phyloP scores from a whole-genome alignment of 352 stramenopile species.

The Phytophthora macrochlamydospora region DNA sequence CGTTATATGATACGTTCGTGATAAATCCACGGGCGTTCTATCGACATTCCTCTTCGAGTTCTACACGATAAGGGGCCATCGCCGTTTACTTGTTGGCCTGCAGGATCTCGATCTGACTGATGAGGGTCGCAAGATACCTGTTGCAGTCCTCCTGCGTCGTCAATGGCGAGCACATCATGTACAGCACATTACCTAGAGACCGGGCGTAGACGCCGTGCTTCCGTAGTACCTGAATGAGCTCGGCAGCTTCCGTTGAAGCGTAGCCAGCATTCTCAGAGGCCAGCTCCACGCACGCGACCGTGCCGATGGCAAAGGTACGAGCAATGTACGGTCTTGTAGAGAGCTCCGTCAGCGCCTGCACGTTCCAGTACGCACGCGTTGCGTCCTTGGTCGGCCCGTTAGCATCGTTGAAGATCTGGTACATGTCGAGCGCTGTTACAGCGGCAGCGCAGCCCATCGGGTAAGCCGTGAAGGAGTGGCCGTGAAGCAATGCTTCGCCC shows the following conservation, averaged over 20 bases:
- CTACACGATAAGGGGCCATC: neutral
- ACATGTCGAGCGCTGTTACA: slow-evolving; percentile 90
- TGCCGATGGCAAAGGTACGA: slow-evolving; percentile 79
- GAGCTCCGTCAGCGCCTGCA: slow-evolving; percentile 45
- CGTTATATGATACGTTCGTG: slow-evolving; percentile 11
- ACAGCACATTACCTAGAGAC: slow-evolving; percentile 82
- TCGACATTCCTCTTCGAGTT: neutral
- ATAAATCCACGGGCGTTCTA: neutral
- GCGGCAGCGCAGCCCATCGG: slow-evolving; percentile 89
- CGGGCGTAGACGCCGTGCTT: slow-evolving; percentile 78
- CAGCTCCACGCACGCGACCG: slow-evolving; percentile 79
- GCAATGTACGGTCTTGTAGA: slow-evolving; percentile 56
- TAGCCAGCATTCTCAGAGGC: slow-evolving; percentile 65
- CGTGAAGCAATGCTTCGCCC: slow-evolving; percentile 88
- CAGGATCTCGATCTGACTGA: slow-evolving; percentile 48
- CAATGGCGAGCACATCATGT: slow-evolving; percentile 87
- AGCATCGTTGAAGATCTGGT: slow-evolving; percentile 63
- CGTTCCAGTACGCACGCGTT: slow-evolving; percentile 69
- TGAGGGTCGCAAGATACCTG: slow-evolving; percentile 60
- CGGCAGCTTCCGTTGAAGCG: slow-evolving; percentile 63
- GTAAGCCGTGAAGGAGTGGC: slow-evolving; percentile 93
- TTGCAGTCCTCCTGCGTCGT: slow-evolving; percentile 68
- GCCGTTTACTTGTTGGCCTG: slow-evolving; percentile 35
- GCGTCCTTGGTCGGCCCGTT: slow-evolving; percentile 21
- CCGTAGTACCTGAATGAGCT: slow-evolving; percentile 66